A percentile compares a stretch with the other conserved stretches of the same genome.
Evolutionary conservation across 768 basidiomycete genomes (phyloP).

Genomic region (Megacollybia marginata): DNA sequence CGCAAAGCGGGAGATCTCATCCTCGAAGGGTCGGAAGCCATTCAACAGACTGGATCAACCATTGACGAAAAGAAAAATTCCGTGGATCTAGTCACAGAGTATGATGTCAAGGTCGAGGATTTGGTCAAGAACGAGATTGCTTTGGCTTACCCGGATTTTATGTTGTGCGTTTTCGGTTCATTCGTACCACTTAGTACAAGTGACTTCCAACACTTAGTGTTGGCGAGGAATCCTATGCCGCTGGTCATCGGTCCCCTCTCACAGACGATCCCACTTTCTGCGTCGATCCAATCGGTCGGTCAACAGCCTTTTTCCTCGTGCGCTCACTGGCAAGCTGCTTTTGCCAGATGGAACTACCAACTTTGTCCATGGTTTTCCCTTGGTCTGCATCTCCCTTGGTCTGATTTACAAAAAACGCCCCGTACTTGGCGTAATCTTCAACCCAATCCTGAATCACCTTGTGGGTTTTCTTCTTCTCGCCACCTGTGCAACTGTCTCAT

Average conservation of each 20-base stretch:
- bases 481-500: neutral
- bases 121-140: constrained; percentile 67
- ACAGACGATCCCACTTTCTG: constrained; percentile 93
- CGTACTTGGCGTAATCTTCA: constrained; percentile 87
- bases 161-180: constrained; percentile 80
- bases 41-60: constrained; percentile 45
- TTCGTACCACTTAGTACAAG: neutral
- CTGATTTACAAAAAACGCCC: constrained; percentile 78
- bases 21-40: constrained; percentile 69
- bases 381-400: constrained; percentile 87
- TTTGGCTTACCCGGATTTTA: constrained; percentile 61
- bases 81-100: constrained; percentile 92
- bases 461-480: constrained; percentile 26
- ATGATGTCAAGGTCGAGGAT: constrained; percentile 86
- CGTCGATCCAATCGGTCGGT: constrained; percentile 86
- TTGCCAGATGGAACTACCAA: constrained; percentile 81
- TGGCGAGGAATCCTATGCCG: constrained; percentile 88
- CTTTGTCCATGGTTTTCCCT: constrained; percentile 81
- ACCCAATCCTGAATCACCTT: constrained; percentile 84
- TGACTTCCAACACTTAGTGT: constrained; percentile 44
- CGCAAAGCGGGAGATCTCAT: constrained; percentile 71
- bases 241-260: constrained; percentile 59
- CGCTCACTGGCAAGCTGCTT: neutral
- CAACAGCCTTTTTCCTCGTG: too few relatives aligned
- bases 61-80: constrained; percentile 88